Evolutionary conservation across 1,284 basidiomycete species (phyloP).

Genomic region (Papiliotrema flavescens): DNA sequence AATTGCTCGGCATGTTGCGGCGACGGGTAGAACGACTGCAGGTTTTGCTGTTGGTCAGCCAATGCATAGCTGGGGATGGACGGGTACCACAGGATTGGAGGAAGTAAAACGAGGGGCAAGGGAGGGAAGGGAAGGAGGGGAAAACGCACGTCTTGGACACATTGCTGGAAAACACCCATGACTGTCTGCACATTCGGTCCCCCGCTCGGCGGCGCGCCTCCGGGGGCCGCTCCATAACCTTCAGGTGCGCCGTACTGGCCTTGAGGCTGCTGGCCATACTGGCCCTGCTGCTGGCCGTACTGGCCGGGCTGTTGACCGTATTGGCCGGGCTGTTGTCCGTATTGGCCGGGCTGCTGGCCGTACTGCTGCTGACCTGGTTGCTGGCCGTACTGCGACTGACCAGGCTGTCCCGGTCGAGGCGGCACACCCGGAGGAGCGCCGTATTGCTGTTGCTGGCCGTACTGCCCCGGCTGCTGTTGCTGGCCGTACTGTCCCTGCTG

Average conservation of each 20-base stretch:
- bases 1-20: slow-evolving; percentile 46
- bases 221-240: slow-evolving; percentile 16
- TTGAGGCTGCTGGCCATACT: slow-evolving; percentile 5
- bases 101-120: background rate
- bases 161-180: slow-evolving; percentile 30
- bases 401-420: slow-evolving; percentile 2
- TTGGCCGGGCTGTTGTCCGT: slow-evolving; percentile 11
- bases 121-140: background rate
- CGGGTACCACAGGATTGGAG: no score
- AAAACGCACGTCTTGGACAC: slow-evolving; percentile 46
- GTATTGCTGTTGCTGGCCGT: slow-evolving; percentile 8
- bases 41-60: slow-evolving; percentile 40
- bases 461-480: slow-evolving; percentile 2
- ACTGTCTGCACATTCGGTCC: slow-evolving; percentile 32
- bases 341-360: slow-evolving; percentile 8
- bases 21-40: slow-evolving; percentile 50
- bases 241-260: slow-evolving; percentile 7
- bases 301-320: slow-evolving; percentile 3
- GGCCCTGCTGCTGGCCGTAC: slow-evolving; percentile 3
- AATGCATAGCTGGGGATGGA: background rate
- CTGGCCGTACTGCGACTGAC: slow-evolving; percentile 3
- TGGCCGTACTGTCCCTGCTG: slow-evolving; percentile 5
- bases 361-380: slow-evolving; percentile 8
- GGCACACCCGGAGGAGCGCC: background rate
- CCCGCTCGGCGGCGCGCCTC: slow-evolving; percentile 14